phyloP scores from a whole-genome alignment of 1,284 basidiomycete species.

The Volvariella surrecta region DNA sequence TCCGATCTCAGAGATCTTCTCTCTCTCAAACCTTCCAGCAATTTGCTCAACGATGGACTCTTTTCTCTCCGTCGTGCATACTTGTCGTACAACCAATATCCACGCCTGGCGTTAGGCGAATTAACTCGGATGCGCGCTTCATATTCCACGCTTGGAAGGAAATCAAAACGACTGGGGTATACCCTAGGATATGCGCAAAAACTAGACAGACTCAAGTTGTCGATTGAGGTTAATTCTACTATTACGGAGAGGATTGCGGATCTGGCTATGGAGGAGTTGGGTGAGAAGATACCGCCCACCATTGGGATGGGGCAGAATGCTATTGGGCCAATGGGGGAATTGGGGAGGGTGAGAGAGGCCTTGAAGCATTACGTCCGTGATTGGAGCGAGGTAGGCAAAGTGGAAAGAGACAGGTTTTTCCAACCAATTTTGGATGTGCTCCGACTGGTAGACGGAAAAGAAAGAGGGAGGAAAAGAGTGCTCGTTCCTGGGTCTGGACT shows the following conservation, averaged over 20 bases:
- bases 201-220: conserved; percentile 34
- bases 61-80: conserved; percentile 32
- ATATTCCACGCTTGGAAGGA: conserved; percentile 27
- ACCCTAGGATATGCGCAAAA: conserved; percentile 46
- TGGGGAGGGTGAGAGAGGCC: conserved; percentile 44
- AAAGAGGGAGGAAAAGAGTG: conserved; percentile 29
- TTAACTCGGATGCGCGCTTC: conserved; percentile 25
- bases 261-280: conserved; percentile 29
- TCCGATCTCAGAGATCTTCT: conserved; percentile 14
- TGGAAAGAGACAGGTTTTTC: conserved; percentile 45
- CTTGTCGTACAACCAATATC: conserved; percentile 27
- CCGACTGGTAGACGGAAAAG: conserved; percentile 14
- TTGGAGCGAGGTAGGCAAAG: conserved; percentile 49
- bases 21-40: conserved; percentile 10
- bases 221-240: conserved; percentile 34
- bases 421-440: conserved; percentile 45
- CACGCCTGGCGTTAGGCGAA: conserved; percentile 26
- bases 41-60: conserved; percentile 12
- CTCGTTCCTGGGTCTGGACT: conserved; percentile 59
- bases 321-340: conserved; percentile 19
- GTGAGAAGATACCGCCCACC: conserved; percentile 7
- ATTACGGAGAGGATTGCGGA: conserved; percentile 39
- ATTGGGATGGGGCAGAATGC: conserved; percentile 11
- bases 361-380: conserved; percentile 62
- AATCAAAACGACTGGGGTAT: conserved; percentile 39